phyloP scores from a whole-genome alignment of 1,139 yeast genomes.

The Nakaseomyces sp. region DNA sequence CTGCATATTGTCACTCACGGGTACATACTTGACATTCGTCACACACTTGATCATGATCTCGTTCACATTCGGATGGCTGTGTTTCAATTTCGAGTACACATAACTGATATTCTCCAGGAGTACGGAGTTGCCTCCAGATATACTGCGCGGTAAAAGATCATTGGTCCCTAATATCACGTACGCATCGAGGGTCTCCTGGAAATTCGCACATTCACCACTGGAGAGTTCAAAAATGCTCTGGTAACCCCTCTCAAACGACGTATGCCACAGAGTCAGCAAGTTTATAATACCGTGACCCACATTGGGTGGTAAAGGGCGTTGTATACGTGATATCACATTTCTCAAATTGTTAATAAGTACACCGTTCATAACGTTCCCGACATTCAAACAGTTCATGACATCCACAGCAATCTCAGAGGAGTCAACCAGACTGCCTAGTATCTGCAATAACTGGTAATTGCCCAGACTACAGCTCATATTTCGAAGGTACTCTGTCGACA shows the following conservation, averaged over 20 bases:
- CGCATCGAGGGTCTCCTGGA: background rate
- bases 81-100: conserved; percentile 1
- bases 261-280: background rate
- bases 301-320: background rate
- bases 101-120: conserved; percentile 2
- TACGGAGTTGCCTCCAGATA: background rate
- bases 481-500: background rate
- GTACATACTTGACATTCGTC: background rate
- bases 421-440: conserved; percentile 8
- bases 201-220: background rate
- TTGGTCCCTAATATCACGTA: background rate
- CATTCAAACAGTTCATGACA: background rate
- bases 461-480: conserved; percentile 9
- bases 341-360: background rate
- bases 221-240: background rate
- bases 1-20: background rate
- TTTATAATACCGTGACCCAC: background rate
- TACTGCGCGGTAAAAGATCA: background rate
- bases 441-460: conserved; percentile 10
- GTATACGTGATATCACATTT: background rate
- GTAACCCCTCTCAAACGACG: background rate
- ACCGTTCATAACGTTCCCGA: background rate
- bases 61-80: background rate
- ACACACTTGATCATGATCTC: background rate
- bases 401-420: background rate